These are phyloP conservation scores for Hamamelis virginiana DNA, from an alignment of 164 flowering plant genomes.

Conservation along the genomic window DNA sequence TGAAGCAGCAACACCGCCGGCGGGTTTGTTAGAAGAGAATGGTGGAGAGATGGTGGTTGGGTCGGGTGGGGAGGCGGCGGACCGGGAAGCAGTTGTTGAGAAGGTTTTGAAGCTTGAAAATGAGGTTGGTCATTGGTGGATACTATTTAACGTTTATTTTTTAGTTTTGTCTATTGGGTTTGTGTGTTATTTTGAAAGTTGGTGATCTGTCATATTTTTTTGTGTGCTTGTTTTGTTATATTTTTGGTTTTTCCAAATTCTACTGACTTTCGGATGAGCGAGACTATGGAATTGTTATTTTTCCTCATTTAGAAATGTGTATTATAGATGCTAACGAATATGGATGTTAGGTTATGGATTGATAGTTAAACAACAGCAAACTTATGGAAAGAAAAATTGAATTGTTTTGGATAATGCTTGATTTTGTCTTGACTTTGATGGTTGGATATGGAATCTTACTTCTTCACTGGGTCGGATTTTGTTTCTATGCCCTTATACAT, in stretches of 20 bases:
- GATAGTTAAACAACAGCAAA: too few species aligned
- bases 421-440: too few species aligned
- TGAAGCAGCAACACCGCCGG: constrained; percentile 47
- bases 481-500: too few species aligned
- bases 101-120: constrained; percentile 49
- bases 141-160: background rate
- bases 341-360: too few species aligned
- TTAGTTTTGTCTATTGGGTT: background rate
- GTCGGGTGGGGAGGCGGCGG: constrained; percentile 26
- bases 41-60: constrained; percentile 22
- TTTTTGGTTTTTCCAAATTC: background rate
- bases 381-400: too few species aligned
- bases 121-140: constrained; percentile 51
- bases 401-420: too few species aligned
- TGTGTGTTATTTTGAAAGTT: background rate
- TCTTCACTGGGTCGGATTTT: too few species aligned
- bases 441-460: too few species aligned
- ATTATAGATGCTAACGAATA: too few species aligned
- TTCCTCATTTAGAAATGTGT: too few species aligned
- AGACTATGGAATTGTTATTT: too few species aligned
- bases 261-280: too few species aligned
- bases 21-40: constrained; percentile 22
- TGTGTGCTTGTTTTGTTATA: background rate
- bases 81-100: constrained; percentile 42
- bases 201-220: background rate